phyloP scores from a whole-genome alignment of 345 rosid species.

The Eucalyptus pauciflora region DNA sequence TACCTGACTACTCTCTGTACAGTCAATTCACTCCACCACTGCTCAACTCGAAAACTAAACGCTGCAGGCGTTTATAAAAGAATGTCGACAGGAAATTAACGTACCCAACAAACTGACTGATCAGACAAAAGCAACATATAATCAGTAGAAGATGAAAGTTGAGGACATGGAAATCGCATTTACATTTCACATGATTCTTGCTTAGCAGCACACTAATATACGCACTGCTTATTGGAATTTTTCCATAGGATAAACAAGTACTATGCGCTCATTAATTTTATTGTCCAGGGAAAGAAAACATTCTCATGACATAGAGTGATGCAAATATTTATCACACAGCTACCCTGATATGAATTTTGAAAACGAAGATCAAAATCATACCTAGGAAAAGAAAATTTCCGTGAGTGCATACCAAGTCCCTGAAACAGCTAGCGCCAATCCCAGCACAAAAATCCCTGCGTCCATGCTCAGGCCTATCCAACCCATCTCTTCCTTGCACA shows the following conservation, averaged over 20 bases:
- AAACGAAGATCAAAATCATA: not conserved
- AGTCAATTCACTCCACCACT: not conserved
- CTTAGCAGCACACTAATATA: not conserved
- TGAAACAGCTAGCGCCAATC: constrained; percentile 46
- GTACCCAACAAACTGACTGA: not conserved
- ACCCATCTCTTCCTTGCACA: constrained; percentile 68
- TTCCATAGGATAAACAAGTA: not conserved
- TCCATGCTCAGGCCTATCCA: constrained; percentile 51
- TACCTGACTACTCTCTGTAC: not conserved
- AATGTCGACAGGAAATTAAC: not conserved
- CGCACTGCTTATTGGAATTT: not conserved
- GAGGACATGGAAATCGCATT: not conserved
- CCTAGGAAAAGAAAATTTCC: constrained; percentile 41
- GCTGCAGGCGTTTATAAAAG: not conserved
- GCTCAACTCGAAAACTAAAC: not conserved
- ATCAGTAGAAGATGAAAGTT: not conserved
- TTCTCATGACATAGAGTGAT: not conserved
- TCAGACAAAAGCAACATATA: not conserved
- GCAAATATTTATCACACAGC: not conserved
- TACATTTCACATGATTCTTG: not conserved
- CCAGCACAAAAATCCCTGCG: constrained; percentile 35
- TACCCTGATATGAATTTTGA: not conserved
- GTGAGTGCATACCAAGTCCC: constrained; percentile 68
- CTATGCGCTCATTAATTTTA: not conserved
- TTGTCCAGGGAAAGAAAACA: not conserved